phyloP scores from a whole-genome alignment of 495 filamentous ascomycete species.

The Ramalina intermedia region DNA sequence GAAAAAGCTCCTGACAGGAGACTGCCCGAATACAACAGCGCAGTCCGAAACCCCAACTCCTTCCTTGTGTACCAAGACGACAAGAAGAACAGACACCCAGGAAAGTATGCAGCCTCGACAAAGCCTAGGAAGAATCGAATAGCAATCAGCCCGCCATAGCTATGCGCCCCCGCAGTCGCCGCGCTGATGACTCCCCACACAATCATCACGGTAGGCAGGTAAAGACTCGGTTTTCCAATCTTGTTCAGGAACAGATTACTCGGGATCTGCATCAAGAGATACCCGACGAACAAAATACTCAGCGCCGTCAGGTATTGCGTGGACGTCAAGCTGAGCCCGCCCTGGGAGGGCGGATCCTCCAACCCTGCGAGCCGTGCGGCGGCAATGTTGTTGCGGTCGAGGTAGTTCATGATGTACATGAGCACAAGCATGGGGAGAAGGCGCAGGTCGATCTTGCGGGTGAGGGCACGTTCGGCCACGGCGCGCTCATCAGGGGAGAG shows the following conservation, averaged over 20 bases:
- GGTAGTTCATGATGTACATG: conserved; percentile 73
- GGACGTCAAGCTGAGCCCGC: conserved; percentile 31
- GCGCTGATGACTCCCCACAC: conserved; percentile 63
- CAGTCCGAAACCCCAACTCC: conserved; percentile 34
- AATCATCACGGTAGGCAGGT: conserved; percentile 50
- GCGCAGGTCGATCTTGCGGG: conserved; percentile 49
- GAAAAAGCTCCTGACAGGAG: conserved; percentile 50
- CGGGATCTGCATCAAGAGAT: conserved; percentile 36
- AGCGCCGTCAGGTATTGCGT: conserved; percentile 45
- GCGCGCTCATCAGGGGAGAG: conserved; percentile 35
- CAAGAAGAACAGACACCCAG: conserved; percentile 35
- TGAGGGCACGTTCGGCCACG: conserved; percentile 33
- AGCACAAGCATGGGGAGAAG: conserved; percentile 49
- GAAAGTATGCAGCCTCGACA: conserved; percentile 38
- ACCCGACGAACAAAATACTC: conserved; percentile 61
- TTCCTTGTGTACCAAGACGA: conserved; percentile 38
- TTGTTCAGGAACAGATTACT: conserved; percentile 34
- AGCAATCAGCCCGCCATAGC: conserved; percentile 45
- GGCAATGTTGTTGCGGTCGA: conserved; percentile 54
- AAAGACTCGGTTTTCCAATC: conserved; percentile 42
- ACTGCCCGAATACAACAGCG: conserved; percentile 32
- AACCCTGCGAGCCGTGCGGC: conserved; percentile 38
- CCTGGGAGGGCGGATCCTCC: conserved; percentile 16
- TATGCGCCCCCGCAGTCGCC: conserved; percentile 41
- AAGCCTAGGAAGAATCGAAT: conserved; percentile 62